These are phyloP conservation scores for Pyricularia sp. DNA, from an alignment of 2,329 filamentous ascomycete species.

Conservation along the genomic window DNA sequence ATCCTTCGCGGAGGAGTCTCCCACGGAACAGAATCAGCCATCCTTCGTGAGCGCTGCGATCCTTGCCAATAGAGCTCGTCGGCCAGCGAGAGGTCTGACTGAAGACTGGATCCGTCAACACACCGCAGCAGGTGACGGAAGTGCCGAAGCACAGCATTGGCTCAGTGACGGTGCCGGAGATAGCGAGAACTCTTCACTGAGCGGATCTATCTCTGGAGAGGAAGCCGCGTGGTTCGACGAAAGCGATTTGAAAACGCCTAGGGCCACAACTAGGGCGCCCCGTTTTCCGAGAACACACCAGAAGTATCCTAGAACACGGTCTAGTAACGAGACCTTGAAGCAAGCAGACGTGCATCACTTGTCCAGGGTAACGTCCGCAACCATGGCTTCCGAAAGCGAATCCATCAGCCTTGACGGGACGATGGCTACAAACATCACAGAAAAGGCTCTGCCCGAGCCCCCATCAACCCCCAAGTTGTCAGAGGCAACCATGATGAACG, in stretches of 20 bases:
- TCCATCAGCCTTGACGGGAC: not conserved
- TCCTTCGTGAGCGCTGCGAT: conserved; percentile 41
- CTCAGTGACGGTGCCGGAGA: conserved; percentile 63
- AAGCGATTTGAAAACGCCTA: conserved; percentile 33
- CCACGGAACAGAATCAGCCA: conserved; percentile 13
- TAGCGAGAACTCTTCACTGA: conserved; percentile 65
- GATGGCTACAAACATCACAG: not conserved
- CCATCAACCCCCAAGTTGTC: conserved; percentile 1
- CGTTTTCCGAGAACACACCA: conserved; percentile 16
- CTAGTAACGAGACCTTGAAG: conserved; percentile 44
- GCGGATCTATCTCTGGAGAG: conserved; percentile 45
- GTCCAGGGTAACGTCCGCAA: conserved; percentile 5
- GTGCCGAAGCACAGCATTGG: conserved; percentile 66
- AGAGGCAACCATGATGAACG: not conserved
- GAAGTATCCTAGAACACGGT: conserved; percentile 30
- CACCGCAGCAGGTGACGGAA: conserved; percentile 56
- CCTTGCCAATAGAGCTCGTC: conserved; percentile 48
- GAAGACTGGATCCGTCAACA: conserved; percentile 82
- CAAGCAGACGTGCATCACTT: conserved; percentile 19
- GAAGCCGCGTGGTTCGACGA: conserved; percentile 35
- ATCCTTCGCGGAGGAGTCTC: conserved; percentile 25
- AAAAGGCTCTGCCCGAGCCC: not conserved
- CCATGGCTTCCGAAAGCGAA: conserved; percentile 13
- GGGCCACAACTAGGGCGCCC: conserved; percentile 20
- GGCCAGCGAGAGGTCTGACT: conserved; percentile 51